Evolutionary conservation across 1,284 basidiomycete genomes (phyloP).

Genomic region (Pseudozyma flocculosa): DNA sequence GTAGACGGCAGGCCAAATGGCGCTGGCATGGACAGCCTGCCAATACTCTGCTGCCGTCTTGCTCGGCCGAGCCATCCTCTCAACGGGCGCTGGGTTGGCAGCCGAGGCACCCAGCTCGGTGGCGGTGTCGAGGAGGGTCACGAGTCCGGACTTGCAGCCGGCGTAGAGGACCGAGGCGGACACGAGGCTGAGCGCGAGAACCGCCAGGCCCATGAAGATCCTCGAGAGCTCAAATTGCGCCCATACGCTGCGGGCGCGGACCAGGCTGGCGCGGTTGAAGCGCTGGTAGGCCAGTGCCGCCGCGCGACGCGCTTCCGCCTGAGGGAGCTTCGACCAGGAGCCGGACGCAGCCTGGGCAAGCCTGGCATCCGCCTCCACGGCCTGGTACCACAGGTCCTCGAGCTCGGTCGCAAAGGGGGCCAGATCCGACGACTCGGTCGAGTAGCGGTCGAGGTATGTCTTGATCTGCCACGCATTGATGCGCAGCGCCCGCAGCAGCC

Average conservation of each 20-base stretch:
- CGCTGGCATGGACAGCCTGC: background rate
- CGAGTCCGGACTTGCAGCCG: slow-evolving; percentile 2
- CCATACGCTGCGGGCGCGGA: slow-evolving; percentile 81
- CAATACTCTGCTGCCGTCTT: slow-evolving; percentile 13
- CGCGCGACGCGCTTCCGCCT: slow-evolving; percentile 10
- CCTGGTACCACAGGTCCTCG: slow-evolving; percentile 28
- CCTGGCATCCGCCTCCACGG: slow-evolving; percentile 36
- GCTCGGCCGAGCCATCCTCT: slow-evolving; percentile 4
- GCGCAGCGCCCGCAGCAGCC: slow-evolving; percentile 68
- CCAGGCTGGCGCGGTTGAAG: slow-evolving; percentile 70
- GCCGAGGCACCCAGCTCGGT: too few species aligned
- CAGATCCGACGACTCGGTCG: slow-evolving; percentile 68
- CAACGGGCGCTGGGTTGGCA: too few species aligned
- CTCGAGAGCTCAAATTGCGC: slow-evolving; percentile 83
- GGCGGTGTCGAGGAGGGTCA: too few species aligned
- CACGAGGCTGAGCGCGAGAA: slow-evolving; percentile 54
- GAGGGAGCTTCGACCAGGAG: slow-evolving; percentile 8
- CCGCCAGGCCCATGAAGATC: slow-evolving; percentile 68
- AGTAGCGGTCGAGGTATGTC: slow-evolving; percentile 76
- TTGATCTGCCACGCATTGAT: slow-evolving; percentile 78
- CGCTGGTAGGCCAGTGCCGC: slow-evolving; percentile 50
- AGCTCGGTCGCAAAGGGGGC: slow-evolving; percentile 50
- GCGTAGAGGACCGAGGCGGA: slow-evolving; percentile 10
- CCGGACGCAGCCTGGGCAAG: slow-evolving; percentile 14
- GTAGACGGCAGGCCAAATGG: slow-evolving; percentile 2